Conservation (phyloP, 2,329 filamentous ascomycete genomes). For the Trichoderma asperellum region DNA sequence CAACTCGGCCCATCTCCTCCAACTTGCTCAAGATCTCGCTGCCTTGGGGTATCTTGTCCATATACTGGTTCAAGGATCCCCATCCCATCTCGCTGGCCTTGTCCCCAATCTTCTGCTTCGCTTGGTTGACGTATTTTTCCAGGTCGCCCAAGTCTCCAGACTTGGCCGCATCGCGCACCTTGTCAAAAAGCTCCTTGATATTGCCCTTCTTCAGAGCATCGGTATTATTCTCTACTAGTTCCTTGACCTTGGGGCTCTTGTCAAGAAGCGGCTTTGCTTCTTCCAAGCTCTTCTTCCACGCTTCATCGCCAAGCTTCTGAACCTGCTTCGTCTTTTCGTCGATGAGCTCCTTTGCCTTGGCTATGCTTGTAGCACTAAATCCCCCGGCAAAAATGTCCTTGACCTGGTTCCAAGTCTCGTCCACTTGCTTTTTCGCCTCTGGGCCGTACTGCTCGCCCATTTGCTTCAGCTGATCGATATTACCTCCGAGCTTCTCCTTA, state of each 20-base stretch:
- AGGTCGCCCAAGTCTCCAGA: constrained; percentile 60
- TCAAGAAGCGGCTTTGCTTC: constrained; percentile 73
- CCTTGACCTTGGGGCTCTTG: constrained; percentile 76
- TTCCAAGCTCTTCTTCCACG: constrained; percentile 72
- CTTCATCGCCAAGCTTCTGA: constrained; percentile 69
- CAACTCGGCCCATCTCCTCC: constrained; percentile 65
- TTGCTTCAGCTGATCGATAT: constrained; percentile 69
- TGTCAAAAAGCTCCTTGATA: constrained; percentile 63
- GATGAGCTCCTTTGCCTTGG: constrained; percentile 64
- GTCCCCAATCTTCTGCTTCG: constrained; percentile 50
- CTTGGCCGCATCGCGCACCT: constrained; percentile 63
- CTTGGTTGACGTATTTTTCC: constrained; percentile 42
- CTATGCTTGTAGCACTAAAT: constrained; percentile 54
- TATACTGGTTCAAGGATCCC: constrained; percentile 62
- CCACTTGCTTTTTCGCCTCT: constrained; percentile 75
- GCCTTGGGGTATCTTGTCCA: constrained; percentile 68
- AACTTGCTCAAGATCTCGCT: constrained; percentile 68
- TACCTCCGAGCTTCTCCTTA: constrained; percentile 72
- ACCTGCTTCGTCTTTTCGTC: constrained; percentile 72
- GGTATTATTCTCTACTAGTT: constrained; percentile 71
- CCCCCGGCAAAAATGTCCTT: constrained; percentile 66
- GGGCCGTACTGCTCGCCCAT: constrained; percentile 72
- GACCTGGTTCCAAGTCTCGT: constrained; percentile 71
- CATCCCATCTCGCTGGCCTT: constrained; percentile 46
- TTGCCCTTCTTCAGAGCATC: constrained; percentile 71